Conservation (phyloP, 768 basidiomycete species). For the Daedaleopsis sinensis region DNA sequence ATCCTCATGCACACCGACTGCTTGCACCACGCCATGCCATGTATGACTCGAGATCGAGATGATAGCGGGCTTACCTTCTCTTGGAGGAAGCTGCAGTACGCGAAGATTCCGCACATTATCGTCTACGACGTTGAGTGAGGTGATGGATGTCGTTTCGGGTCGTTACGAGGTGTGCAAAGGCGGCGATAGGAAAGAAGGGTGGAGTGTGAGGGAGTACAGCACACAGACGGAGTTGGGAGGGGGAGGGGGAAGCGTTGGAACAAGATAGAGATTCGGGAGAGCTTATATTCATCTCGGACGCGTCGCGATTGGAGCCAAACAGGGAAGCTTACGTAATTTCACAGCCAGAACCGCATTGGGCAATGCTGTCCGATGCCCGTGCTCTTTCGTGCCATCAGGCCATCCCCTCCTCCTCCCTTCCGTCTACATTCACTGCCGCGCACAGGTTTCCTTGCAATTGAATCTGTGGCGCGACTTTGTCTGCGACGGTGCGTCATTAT, state of each 20-base stretch:
- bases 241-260: slow-evolving; percentile 5
- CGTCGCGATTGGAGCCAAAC: slow-evolving; percentile 17
- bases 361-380: background rate
- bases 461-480: background rate
- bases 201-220: background rate
- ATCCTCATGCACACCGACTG: too few species aligned
- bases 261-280: slow-evolving; percentile 4
- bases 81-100: slow-evolving; percentile 91
- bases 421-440: background rate
- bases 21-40: too few species aligned
- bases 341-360: slow-evolving; percentile 5
- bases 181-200: background rate
- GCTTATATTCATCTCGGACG: slow-evolving; percentile 21
- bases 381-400: too few species aligned
- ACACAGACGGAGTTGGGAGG: background rate
- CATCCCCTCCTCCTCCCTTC: background rate
- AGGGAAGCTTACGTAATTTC: slow-evolving; percentile 11
- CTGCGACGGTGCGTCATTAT: background rate
- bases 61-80: slow-evolving; percentile 72
- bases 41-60: background rate
- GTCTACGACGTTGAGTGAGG: slow-evolving; percentile 6
- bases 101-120: slow-evolving; percentile 94
- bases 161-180: slow-evolving; percentile 8
- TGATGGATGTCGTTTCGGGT: slow-evolving; percentile 2
- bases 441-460: background rate